Evolutionary conservation across 2,329 filamentous ascomycete species (phyloP), one percentile per base, ranked within the genome.

Genomic region (Pseudofabraea citricarpa): DNA sequence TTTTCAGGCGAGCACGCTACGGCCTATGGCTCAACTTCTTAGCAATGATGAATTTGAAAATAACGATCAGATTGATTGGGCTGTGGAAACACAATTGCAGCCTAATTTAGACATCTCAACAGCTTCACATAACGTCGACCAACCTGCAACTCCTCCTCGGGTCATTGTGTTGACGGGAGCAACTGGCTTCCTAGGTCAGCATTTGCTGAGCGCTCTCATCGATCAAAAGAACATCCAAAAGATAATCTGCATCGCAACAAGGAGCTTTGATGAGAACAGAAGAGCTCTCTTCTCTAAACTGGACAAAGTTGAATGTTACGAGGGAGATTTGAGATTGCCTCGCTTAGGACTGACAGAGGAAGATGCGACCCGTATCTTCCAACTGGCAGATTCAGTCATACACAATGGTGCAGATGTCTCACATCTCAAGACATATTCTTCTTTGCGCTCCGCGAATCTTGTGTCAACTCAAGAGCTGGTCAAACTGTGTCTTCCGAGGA

Each of bases 321-420:
- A 27, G 0, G 71, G 71, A 8, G 61, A 69, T 46, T 59, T 72
- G 1, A 43, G 43, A 0, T 29, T 35, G 3, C 56, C 60, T 1
- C 48, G 23, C 3, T 58, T 75, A 3, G 70, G 71, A 0, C 60
- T 73, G n/a, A 51, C 52, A 1, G 43, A 61, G 16, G 2, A 54
- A 61, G 16, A 50, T 56, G 10, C 13, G 8, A 15, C 36, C 1
- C n/a, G 13, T 1, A 49, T 75, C 2, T 54, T 56, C 15, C n/a
- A 27, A 2, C 32, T 53, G 2, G 62, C 58, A 1, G 64, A 73
- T 50, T 52, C 71, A 3, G 70, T 83, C 35, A 71, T 85, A 20
- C 81, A 77, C 53, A 66, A 62, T 36, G 74, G 68, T 6, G 70
- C 70, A 9, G 62, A 66, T 10, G 56, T 58, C 9, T 64, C 55